phyloP scores from a whole-genome alignment of 192 early-diverging fungal genomes.

The Gryganskiella cystojenkinii region DNA sequence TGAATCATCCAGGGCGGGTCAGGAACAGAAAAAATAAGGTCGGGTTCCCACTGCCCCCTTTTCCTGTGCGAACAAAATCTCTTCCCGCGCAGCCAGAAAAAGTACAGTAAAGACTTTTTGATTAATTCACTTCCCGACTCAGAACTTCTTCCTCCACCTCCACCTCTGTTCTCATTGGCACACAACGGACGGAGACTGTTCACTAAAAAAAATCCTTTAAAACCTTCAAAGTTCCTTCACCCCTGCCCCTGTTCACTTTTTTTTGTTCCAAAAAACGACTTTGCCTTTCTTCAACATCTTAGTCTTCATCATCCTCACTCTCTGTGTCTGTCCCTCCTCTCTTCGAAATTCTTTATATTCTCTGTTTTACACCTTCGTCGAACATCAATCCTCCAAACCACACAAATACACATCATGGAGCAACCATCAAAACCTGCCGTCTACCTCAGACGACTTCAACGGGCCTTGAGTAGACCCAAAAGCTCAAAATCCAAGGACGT shows the following conservation, averaged over 20 bases:
- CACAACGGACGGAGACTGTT: too few species aligned
- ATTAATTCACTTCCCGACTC: background rate
- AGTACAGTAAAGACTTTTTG: background rate
- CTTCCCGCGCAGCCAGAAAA: too few species aligned
- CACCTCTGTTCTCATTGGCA: too few species aligned
- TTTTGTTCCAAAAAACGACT: constrained; percentile 2
- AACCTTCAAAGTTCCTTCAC: too few species aligned
- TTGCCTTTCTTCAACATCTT: background rate
- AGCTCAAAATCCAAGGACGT: constrained; percentile 22
- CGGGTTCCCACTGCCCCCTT: too few species aligned
- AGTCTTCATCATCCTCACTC: background rate
- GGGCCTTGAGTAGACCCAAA: constrained; percentile 17
- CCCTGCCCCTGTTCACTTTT: constrained; percentile 1
- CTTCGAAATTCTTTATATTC: background rate
- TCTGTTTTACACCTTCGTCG: background rate
- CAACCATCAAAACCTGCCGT: constrained; percentile 33
- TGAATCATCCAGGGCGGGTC: too few species aligned
- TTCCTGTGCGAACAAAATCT: too few species aligned
- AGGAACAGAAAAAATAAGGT: too few species aligned
- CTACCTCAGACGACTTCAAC: constrained; percentile 36
- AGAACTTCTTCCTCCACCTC: too few species aligned
- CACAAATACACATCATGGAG: background rate
- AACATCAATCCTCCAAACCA: background rate
- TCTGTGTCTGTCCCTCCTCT: background rate
- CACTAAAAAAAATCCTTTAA: too few species aligned